A percentile compares a stretch with the other conserved stretches of the same genome.
Evolutionary conservation across 371 early-diverging fungal genomes (phyloP).

Genomic region (Mortierella sp.): DNA sequence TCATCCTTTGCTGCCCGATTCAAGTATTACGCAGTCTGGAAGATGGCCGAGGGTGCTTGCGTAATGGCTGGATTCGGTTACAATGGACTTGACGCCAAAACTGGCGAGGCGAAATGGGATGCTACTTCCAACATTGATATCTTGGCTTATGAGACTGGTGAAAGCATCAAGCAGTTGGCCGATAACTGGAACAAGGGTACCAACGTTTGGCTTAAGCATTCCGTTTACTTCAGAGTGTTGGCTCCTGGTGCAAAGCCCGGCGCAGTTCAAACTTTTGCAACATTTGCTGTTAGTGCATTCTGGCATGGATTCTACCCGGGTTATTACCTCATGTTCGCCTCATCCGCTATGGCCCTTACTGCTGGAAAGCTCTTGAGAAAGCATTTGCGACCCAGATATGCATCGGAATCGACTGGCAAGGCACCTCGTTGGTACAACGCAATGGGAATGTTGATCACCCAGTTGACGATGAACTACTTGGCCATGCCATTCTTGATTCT

Average conservation of each 20-base stretch:
- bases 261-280: conserved; percentile 68
- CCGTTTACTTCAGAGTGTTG: conserved; percentile 83
- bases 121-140: conserved; percentile 77
- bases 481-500: conserved; percentile 82
- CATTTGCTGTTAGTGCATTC: conserved; percentile 85
- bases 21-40: conserved; percentile 92
- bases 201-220: conserved; percentile 86
- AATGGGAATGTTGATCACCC: conserved; percentile 74
- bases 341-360: conserved; percentile 64
- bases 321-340: conserved; percentile 75
- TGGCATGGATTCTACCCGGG: conserved; percentile 98
- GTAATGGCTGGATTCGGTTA: conserved; percentile 88
- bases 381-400: conserved; percentile 76
- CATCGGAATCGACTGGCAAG: conserved; percentile 57
- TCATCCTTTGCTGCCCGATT: conserved; percentile 77
- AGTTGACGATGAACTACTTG: conserved; percentile 74
- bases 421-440: conserved; percentile 73
- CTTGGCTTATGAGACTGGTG: conserved; percentile 76
- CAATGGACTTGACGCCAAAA: conserved; percentile 72
- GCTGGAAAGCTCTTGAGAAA: conserved; percentile 69
- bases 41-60: conserved; percentile 89
- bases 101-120: conserved; percentile 64
- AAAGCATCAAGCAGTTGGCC: conserved; percentile 75
- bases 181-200: conserved; percentile 93
- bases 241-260: conserved; percentile 66